Evolutionary conservation across 2,329 filamentous ascomycete species (phyloP).

Genomic region (Penicillium sp.): DNA sequence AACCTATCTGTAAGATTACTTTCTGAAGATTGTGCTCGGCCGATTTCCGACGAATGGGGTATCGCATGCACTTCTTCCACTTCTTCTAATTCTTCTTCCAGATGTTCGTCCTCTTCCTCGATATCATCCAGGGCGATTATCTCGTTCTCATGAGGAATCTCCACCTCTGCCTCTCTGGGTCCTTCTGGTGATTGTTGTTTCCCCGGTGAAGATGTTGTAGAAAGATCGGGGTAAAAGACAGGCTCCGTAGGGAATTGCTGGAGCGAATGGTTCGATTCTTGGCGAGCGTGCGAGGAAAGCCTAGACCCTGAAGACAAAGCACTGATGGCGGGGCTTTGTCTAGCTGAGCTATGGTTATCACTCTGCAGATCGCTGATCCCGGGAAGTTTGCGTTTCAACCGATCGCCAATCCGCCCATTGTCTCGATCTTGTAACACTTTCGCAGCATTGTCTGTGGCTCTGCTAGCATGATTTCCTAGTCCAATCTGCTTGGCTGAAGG

Average conservation of each 20-base stretch:
- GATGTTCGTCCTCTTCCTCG: neutral
- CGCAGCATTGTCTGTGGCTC: slow-evolving; percentile 28
- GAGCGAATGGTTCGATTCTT: neutral
- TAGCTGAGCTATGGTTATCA: slow-evolving; percentile 17
- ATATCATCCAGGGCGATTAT: neutral
- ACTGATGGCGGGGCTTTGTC: slow-evolving; percentile 16
- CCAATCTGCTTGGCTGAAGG: slow-evolving; percentile 53
- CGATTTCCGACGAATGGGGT: slow-evolving; percentile 1
- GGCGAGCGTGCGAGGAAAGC: neutral
- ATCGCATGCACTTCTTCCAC: slow-evolving; percentile 6
- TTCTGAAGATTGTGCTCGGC: neutral
- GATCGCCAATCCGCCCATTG: slow-evolving; percentile 28
- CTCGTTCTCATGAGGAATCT: neutral
- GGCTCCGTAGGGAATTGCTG: neutral
- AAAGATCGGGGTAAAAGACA: slow-evolving; percentile 22
- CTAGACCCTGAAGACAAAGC: neutral
- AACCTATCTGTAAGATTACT: neutral
- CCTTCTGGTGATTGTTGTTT: slow-evolving; percentile 14
- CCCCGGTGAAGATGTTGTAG: slow-evolving; percentile 7
- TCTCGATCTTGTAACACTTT: slow-evolving; percentile 36
- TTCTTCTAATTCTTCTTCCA: slow-evolving; percentile 11
- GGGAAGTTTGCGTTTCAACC: slow-evolving; percentile 32
- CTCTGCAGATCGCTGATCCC: slow-evolving; percentile 23
- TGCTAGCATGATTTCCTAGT: slow-evolving; percentile 37
- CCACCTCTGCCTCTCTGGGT: neutral